Conservation (phyloP, 1,284 basidiomycete genomes). For the Porodaedalea pini region DNA sequence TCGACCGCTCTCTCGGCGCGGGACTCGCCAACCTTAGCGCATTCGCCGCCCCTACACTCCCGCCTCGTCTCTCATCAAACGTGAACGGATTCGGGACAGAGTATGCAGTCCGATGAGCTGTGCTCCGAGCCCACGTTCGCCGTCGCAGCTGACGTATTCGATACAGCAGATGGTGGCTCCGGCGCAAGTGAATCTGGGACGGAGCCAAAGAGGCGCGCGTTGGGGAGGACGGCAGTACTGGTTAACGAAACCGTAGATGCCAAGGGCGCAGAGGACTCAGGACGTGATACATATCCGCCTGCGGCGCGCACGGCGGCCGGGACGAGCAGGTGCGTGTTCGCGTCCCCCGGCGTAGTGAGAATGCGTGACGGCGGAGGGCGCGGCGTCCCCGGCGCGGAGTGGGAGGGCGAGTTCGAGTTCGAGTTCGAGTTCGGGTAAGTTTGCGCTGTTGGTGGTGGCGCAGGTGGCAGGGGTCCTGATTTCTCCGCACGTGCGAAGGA, state of each 20-base stretch:
- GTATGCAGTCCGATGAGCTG: slow-evolving; percentile 16
- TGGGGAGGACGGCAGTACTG: neutral
- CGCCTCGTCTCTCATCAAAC: slow-evolving; percentile 6
- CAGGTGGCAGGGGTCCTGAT: neutral
- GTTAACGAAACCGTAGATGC: neutral
- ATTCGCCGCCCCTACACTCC: neutral
- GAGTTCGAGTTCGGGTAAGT: neutral
- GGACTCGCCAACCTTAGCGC: slow-evolving; percentile 6
- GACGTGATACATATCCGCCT: slow-evolving; percentile 4
- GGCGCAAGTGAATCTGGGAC: neutral
- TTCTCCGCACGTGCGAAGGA: neutral
- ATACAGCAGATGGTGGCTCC: neutral
- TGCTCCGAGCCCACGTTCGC: slow-evolving; percentile 1
- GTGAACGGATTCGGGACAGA: slow-evolving; percentile 16
- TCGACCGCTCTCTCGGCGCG: neutral
- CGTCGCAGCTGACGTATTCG: slow-evolving; percentile 1
- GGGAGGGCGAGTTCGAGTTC: neutral
- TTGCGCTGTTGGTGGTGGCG: neutral
- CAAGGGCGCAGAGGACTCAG: neutral
- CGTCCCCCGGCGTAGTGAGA: neutral
- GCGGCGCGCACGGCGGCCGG: slow-evolving; percentile 16
- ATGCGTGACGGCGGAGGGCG: neutral
- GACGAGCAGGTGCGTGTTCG: neutral
- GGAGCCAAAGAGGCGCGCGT: neutral
- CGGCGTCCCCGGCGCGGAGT: neutral